A percentile compares a stretch with the other conserved stretches of the same genome.
Conservation (phyloP, 768 basidiomycete genomes). For the Mycena filopes region DNA sequence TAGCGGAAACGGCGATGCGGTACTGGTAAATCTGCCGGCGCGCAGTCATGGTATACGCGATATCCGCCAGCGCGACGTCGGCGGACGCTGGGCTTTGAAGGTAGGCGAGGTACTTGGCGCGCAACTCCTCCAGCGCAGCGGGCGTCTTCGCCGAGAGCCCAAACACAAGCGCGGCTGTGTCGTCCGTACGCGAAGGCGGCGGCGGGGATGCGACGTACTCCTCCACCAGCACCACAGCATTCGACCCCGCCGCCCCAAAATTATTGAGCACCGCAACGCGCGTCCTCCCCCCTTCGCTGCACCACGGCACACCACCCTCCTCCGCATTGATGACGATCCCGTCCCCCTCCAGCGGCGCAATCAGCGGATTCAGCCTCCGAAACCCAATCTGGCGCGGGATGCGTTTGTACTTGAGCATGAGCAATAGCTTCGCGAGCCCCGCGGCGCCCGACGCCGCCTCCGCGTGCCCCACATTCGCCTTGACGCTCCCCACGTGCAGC, state of each 20-base stretch:
- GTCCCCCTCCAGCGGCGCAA: slow-evolving; percentile 59
- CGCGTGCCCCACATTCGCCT: slow-evolving; percentile 79
- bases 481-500: slow-evolving; percentile 75
- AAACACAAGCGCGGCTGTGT: slow-evolving; percentile 55
- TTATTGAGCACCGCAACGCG: slow-evolving; percentile 75
- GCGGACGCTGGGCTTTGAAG: slow-evolving; percentile 47
- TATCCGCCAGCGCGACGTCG: slow-evolving; percentile 51
- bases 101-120: slow-evolving; percentile 58
- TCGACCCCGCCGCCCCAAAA: slow-evolving; percentile 81
- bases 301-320: slow-evolving; percentile 58
- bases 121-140: slow-evolving; percentile 57
- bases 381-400: slow-evolving; percentile 74
- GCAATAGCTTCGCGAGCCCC: slow-evolving; percentile 73
- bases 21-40: slow-evolving; percentile 66
- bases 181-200: neutral
- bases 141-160: slow-evolving; percentile 72
- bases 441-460: slow-evolving; percentile 82
- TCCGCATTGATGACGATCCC: slow-evolving; percentile 58
- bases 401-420: slow-evolving; percentile 67
- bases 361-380: slow-evolving; percentile 63
- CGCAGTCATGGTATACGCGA: slow-evolving; percentile 76
- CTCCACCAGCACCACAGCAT: slow-evolving; percentile 69
- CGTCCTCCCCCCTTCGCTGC: slow-evolving; percentile 42
- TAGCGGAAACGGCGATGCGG: slow-evolving; percentile 62
- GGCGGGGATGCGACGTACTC: slow-evolving; percentile 48